Evolutionary conservation across 176 grass and related monocot species (phyloP).

Genomic region (Carex littledalei): DNA sequence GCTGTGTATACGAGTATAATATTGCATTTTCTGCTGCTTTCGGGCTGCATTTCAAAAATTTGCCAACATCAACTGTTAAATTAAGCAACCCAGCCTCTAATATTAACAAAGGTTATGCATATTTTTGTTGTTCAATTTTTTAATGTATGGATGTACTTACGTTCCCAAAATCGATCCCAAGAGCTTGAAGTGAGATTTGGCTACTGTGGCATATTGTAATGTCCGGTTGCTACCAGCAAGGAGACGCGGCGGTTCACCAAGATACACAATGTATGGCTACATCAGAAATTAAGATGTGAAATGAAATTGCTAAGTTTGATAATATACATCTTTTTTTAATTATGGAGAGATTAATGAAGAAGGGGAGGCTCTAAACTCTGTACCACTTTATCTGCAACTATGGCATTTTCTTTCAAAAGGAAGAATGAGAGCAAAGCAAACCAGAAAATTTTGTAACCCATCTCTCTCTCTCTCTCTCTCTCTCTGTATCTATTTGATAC

Average conservation of each 20-base stretch:
- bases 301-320: not conserved
- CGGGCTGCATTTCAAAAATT: constrained; percentile 23
- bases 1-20: constrained; percentile 75
- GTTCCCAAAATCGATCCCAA: constrained; percentile 44
- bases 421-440: not conserved
- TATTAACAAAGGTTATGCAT: not conserved
- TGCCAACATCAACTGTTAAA: not conserved
- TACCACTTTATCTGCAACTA: not conserved
- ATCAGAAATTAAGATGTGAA: not conserved
- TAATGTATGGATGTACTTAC: constrained; percentile 29
- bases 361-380: not conserved
- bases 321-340: not conserved
- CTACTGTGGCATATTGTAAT: constrained; percentile 19
- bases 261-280: constrained; percentile 73
- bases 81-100: too few species aligned
- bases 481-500: not conserved
- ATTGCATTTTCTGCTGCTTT: constrained; percentile 44
- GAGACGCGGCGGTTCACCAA: constrained; percentile 41
- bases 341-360: not conserved
- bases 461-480: not conserved
- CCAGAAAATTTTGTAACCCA: not conserved
- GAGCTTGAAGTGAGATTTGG: constrained; percentile 53
- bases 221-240: not conserved
- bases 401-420: not conserved
- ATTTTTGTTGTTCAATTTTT: too few species aligned